Percentiles rank a stretch among this genome's conserved stretches.
Evolutionary conservation across 352 stramenopile genomes (phyloP).

Genomic region (Globisporangium carolinianum): DNA sequence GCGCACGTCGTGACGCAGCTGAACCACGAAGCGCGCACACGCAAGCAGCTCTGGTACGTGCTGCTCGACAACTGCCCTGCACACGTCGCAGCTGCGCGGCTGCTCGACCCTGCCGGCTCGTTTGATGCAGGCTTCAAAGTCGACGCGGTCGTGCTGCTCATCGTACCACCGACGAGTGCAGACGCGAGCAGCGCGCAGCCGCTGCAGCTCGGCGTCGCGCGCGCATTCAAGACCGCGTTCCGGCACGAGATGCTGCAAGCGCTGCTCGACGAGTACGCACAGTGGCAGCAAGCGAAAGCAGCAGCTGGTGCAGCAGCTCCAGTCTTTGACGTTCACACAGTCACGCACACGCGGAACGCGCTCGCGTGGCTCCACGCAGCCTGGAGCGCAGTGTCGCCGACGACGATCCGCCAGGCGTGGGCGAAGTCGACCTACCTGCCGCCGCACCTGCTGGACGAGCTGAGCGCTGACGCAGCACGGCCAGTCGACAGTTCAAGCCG

Average conservation of each 20-base stretch:
- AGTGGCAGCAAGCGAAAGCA: constrained; percentile 7
- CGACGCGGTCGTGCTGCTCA: constrained; percentile 56
- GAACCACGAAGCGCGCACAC: constrained; percentile 43
- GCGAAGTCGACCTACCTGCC: constrained; percentile 26
- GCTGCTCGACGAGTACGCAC: constrained; percentile 25
- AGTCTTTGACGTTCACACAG: constrained; percentile 32
- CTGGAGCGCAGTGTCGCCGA: constrained; percentile 24
- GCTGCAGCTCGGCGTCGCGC: constrained; percentile 48
- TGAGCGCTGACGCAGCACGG: constrained; percentile 11
- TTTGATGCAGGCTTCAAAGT: constrained; percentile 57
- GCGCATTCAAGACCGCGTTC: constrained; percentile 55
- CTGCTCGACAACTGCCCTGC: constrained; percentile 58
- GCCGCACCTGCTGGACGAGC: constrained; percentile 20
- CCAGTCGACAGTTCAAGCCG: constrained; percentile 6
- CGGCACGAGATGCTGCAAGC: constrained; percentile 49
- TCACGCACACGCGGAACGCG: constrained; percentile 40
- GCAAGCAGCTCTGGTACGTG: constrained; percentile 64
- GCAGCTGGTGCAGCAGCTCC: not conserved
- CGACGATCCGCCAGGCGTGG: constrained; percentile 39
- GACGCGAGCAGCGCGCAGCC: constrained; percentile 29
- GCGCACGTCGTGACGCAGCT: constrained; percentile 51
- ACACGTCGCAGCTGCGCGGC: constrained; percentile 53
- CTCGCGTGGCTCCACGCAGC: constrained; percentile 36
- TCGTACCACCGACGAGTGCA: constrained; percentile 38
- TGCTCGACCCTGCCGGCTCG: constrained; percentile 49